Evolutionary conservation across 306 rosid genomes (phyloP), one percentile per base, ranked within the genome.

Genomic region (Glycine tomentella): DNA sequence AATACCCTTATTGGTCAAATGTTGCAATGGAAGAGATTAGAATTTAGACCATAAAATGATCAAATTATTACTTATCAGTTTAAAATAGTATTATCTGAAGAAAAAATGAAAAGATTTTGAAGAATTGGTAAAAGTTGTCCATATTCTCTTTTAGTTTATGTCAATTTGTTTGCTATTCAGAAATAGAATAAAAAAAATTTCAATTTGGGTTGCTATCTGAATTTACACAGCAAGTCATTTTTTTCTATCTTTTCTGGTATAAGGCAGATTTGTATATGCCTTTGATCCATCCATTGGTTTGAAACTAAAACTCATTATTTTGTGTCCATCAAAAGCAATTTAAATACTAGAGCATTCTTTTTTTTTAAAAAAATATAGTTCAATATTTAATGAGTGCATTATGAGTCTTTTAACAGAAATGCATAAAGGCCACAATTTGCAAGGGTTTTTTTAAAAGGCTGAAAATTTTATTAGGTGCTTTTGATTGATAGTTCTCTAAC

Each of bases 341-440:
- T 53, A 61, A 31, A 53, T 52, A 38, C 46, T 15, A 75, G 10
- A 69, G 16, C 11, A 9, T n/a, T 44, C 13, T 52, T 71, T n/a
- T n/a, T n/a, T n/a, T 65, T 51, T 4, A 51, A 69, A 69, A 66
- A 4, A 66, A 49, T 31, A 79, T 51, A 65, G 65, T 36, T 31
- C 25, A 34, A 38, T 45, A 53, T 8, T 31, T 45, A 17, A 38
- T 53, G 38, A 42, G 44, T 62, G 69, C 50, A 68, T 61, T 16
- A 48, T 15, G 48, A 76, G 52, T 79, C 76, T 46, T 31, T 66
- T 73, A 67, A 68, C 67, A 58, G 52, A 50, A 67, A 57, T 34
- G 61, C 75, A 61, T 9, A 14, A 40, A 75, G 42, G 10, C 52
- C 72, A 58, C 68, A 34, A 38, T 69, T 52, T 70, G 42, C 57